Evolutionary conservation across 2,329 filamentous ascomycete species (phyloP).

Genomic region (Harringtonia lauricola): DNA sequence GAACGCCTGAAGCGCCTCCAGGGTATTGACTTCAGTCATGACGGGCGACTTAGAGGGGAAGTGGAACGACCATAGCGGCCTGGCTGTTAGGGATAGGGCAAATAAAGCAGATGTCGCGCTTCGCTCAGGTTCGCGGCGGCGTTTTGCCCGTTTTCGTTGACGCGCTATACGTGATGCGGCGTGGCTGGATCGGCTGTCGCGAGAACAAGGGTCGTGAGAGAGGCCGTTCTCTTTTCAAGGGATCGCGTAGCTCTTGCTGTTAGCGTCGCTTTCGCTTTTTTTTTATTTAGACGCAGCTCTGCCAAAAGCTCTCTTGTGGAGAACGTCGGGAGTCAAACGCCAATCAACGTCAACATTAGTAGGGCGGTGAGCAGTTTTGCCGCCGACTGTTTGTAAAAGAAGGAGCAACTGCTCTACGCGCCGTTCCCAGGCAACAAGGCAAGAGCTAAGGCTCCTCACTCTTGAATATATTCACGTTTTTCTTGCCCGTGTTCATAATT

Average conservation of each 20-base stretch:
- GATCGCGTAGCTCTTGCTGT: constrained; percentile 8
- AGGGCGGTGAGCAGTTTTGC: constrained; percentile 11
- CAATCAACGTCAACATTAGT: constrained; percentile 1
- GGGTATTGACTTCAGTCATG: constrained; percentile 64
- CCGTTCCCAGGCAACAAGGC: constrained; percentile 5
- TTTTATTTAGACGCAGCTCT: constrained; percentile 8
- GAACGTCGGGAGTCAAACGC: background rate
- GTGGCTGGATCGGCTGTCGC: background rate
- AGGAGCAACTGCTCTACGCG: constrained; percentile 3
- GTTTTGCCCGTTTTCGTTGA: background rate
- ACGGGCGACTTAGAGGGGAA: constrained; percentile 17
- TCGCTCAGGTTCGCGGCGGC: background rate
- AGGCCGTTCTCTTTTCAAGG: constrained; percentile 2
- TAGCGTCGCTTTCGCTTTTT: constrained; percentile 2
- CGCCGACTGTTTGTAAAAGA: constrained; percentile 4
- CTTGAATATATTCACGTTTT: background rate
- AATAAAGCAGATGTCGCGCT: background rate
- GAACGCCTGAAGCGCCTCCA: constrained; percentile 72
- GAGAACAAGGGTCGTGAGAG: background rate
- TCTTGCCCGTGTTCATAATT: background rate
- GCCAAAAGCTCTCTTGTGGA: constrained; percentile 9
- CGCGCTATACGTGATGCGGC: background rate
- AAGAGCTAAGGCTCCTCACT: background rate
- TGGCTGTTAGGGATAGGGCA: background rate
- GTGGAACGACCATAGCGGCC: constrained; percentile 10